phyloP scores from a whole-genome alignment of 2,329 filamentous ascomycete genomes.

The Claviceps spartinae region DNA sequence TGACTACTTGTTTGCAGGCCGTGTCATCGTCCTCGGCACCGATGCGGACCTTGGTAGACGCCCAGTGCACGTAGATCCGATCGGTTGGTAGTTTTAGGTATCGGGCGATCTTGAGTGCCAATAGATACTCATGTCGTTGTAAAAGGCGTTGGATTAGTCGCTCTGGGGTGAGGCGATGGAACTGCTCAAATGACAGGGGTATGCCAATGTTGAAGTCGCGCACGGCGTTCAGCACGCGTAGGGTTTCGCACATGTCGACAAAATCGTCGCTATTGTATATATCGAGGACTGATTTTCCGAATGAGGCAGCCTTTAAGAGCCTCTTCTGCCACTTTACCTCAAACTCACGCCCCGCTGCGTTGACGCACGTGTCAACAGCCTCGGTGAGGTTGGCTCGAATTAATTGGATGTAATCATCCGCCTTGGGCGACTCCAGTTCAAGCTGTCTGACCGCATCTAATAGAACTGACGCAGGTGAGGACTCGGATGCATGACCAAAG shows the following conservation, averaged over 20 bases:
- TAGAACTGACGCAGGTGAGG: conserved; percentile 80
- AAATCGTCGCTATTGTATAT: conserved; percentile 98
- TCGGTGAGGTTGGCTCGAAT: conserved; percentile 80
- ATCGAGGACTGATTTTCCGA: conserved; percentile 93
- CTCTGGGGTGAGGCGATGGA: conserved; percentile 78
- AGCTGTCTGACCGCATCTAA: conserved; percentile 85
- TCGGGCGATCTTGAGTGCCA: conserved; percentile 77
- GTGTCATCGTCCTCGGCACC: conserved; percentile 78
- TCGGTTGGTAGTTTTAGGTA: conserved; percentile 79
- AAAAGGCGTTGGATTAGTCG: conserved; percentile 75
- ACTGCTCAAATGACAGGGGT: conserved; percentile 87
- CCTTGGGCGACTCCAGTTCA: conserved; percentile 88
- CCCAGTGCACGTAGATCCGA: conserved; percentile 93
- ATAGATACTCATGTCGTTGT: conserved; percentile 78
- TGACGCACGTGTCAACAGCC: conserved; percentile 86
- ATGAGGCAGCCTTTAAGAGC: conserved; percentile 88
- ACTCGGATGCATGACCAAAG: conserved; percentile 77
- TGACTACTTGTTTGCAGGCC: conserved; percentile 75
- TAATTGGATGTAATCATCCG: conserved; percentile 92
- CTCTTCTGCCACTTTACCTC: conserved; percentile 88
- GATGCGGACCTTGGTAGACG: conserved; percentile 78
- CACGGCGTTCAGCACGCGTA: conserved; percentile 84
- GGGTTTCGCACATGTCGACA: conserved; percentile 91
- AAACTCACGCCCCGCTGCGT: conserved; percentile 86
- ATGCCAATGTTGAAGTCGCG: conserved; percentile 85